A percentile compares a stretch with the other conserved stretches of the same genome.
phyloP scores from a whole-genome alignment of 305 asterid genomes.

The Solanum hybrid region DNA sequence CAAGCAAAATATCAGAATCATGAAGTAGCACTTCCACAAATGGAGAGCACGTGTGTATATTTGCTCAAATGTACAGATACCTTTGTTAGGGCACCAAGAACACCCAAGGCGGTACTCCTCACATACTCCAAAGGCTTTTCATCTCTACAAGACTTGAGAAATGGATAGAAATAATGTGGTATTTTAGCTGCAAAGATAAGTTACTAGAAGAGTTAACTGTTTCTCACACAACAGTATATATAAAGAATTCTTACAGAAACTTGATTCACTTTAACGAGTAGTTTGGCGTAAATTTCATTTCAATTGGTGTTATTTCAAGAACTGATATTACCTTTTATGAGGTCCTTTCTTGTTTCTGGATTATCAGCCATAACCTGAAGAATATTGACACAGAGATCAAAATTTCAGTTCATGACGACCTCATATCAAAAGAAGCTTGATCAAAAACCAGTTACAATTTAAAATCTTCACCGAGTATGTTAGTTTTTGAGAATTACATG shows the following conservation, averaged over 20 bases:
- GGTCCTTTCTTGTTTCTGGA: too few relatives aligned
- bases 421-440: not conserved
- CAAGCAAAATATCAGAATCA: not conserved
- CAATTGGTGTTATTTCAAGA: too few relatives aligned
- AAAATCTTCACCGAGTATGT: not conserved
- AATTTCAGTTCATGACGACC: not conserved
- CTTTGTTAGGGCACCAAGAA: slow-evolving; percentile 27
- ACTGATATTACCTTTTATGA: too few relatives aligned
- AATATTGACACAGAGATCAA: not conserved
- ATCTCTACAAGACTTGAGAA: not conserved
- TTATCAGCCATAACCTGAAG: not conserved
- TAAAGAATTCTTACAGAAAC: not conserved
- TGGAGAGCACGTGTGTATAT: not conserved
- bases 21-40: not conserved
- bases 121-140: slow-evolving; percentile 10
- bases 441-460: not conserved
- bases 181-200: not conserved
- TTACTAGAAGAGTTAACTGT: not conserved
- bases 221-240: not conserved
- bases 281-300: not conserved
- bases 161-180: slow-evolving; percentile 7
- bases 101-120: slow-evolving; percentile 20
- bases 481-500: not conserved
- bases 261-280: not conserved
- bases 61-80: slow-evolving; percentile 5